Evolutionary conservation across 345 rosid genomes (phyloP).

Genomic region (Clarkia xantiana): DNA sequence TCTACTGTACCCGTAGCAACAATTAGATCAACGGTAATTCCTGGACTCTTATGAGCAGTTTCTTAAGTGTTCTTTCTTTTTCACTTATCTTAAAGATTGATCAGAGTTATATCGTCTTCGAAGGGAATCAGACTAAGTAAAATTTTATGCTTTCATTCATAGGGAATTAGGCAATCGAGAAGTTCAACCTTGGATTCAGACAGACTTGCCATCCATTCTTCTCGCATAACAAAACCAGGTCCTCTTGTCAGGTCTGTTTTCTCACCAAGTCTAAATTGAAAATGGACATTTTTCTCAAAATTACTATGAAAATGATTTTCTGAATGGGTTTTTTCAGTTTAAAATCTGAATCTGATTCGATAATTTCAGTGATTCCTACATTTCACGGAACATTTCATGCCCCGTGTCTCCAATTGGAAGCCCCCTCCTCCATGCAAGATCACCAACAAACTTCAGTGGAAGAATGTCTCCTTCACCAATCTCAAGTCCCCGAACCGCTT

Average conservation of each 20-base stretch:
- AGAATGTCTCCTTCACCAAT: constrained; percentile 56
- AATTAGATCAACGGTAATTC: constrained; percentile 30
- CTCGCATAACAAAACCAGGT: constrained; percentile 26
- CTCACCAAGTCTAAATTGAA: background rate
- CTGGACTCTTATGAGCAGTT: background rate
- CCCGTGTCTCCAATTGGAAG: constrained; percentile 57
- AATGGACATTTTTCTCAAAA: too few relatives aligned
- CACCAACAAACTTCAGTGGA: constrained; percentile 37
- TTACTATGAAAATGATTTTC: background rate
- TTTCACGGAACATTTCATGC: constrained; percentile 39
- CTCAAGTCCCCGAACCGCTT: constrained; percentile 42
- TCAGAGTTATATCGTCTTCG: background rate
- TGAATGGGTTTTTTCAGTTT: background rate
- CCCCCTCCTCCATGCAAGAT: constrained; percentile 40
- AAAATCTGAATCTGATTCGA: background rate
- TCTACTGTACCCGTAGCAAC: constrained; percentile 14
- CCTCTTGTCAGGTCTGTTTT: constrained; percentile 25
- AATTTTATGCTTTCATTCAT: constrained; percentile 6
- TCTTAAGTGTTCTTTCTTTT: background rate
- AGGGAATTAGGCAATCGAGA: constrained; percentile 35
- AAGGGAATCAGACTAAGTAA: too few relatives aligned
- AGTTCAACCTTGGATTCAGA: constrained; percentile 31
- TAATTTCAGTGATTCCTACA: constrained; percentile 29
- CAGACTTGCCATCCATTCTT: constrained; percentile 41
- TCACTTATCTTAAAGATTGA: background rate